Evolutionary conservation across 495 filamentous ascomycete species (phyloP).

Genomic region (Massariosphaeria phaeospora): DNA sequence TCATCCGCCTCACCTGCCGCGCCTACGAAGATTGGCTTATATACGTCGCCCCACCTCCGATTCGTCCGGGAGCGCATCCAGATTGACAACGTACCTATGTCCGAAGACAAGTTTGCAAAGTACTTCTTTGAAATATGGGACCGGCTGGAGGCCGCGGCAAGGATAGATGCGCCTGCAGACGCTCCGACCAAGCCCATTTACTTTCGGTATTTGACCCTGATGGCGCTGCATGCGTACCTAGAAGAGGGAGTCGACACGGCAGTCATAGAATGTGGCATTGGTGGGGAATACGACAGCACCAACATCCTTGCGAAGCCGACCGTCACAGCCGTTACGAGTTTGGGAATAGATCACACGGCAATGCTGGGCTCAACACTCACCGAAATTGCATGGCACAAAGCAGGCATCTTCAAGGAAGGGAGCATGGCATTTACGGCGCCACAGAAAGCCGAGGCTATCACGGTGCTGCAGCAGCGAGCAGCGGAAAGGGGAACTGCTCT

Average conservation of each 20-base stretch:
- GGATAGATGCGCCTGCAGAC: conserved; percentile 45
- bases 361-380: conserved; percentile 79
- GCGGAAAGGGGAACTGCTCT: conserved; percentile 58
- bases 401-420: conserved; percentile 77
- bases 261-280: conserved; percentile 89
- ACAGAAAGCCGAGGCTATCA: conserved; percentile 60
- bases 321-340: conserved; percentile 69
- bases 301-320: conserved; percentile 77
- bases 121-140: conserved; percentile 94
- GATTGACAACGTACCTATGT: conserved; percentile 71
- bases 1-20: conserved; percentile 34
- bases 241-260: conserved; percentile 74
- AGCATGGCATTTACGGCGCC: conserved; percentile 67
- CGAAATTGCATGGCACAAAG: conserved; percentile 96
- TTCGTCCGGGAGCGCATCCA: conserved; percentile 84
- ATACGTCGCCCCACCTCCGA: conserved; percentile 83
- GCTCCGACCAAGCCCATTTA: conserved; percentile 70
- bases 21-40: conserved; percentile 66
- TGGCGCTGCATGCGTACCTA: conserved; percentile 85
- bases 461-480: conserved; percentile 68
- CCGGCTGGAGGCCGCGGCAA: conserved; percentile 55
- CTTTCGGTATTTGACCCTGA: conserved; percentile 82
- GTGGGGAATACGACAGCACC: conserved; percentile 88
- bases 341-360: conserved; percentile 84
- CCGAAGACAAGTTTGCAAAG: conserved; percentile 67